Percentiles rank a stretch among this genome's conserved stretches.
These are phyloP conservation scores for Lepidium aucheri DNA, from an alignment of 345 rosid genomes.

Conservation along the genomic window DNA sequence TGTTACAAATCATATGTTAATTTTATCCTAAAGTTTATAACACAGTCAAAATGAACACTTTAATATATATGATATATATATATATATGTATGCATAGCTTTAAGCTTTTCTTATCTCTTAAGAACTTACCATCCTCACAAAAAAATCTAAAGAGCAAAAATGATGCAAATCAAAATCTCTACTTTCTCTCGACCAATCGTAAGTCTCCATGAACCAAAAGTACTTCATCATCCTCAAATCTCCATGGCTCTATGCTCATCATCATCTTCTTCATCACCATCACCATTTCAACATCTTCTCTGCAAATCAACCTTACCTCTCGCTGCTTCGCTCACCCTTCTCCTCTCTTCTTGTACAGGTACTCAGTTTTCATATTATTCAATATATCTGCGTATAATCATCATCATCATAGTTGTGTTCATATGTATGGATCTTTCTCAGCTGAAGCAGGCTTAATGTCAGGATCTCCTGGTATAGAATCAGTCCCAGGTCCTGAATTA, in stretches of 20 bases:
- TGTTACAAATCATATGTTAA: no score
- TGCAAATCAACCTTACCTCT: conserved; percentile 45
- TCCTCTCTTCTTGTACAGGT: conserved; percentile 70
- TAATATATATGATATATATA: no score
- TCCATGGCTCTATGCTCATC: conserved; percentile 19
- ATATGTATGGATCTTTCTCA: conserved; percentile 27
- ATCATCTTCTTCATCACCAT: conserved; percentile 19
- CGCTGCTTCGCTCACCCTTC: conserved; percentile 59
- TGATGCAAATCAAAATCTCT: conserved; percentile 32
- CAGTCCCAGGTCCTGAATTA: conserved; percentile 80
- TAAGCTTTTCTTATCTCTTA: conserved; percentile 8
- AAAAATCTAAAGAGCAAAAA: conserved; percentile 13
- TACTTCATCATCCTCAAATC: conserved; percentile 15
- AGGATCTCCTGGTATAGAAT: conserved; percentile 78
- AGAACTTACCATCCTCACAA: conserved; percentile 25
- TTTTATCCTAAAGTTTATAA: no score
- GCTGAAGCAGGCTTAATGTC: conserved; percentile 79
- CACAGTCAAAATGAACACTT: no score
- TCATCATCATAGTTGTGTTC: neutral
- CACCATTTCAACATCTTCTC: conserved; percentile 13
- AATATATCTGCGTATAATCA: neutral
- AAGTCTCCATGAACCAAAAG: conserved; percentile 13
- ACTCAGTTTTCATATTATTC: neutral
- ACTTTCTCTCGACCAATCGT: conserved; percentile 23
- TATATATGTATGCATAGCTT: neutral